Conservation (phyloP, 345 rosid genomes). For the Diplotaxis tenuifolia region DNA sequence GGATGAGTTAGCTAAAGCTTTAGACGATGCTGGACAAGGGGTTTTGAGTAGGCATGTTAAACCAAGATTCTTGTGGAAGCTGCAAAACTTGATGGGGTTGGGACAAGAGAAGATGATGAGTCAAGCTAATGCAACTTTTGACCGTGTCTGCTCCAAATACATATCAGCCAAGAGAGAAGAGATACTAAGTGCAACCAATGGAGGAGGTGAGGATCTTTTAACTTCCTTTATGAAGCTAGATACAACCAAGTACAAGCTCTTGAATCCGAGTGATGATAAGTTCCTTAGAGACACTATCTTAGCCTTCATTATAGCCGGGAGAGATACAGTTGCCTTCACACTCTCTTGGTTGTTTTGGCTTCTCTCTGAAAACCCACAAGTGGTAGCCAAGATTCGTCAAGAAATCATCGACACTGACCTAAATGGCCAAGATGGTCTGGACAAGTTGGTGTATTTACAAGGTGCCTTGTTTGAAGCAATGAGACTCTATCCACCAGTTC, state of each 20-base stretch:
- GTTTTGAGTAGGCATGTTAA: neutral
- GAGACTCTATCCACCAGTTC: neutral
- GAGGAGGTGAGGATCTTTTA: neutral
- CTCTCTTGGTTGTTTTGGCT: neutral
- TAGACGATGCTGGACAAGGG: neutral
- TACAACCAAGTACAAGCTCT: neutral
- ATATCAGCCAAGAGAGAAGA: conserved; percentile 7
- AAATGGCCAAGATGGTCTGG: neutral
- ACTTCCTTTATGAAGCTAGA: neutral
- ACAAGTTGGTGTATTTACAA: neutral
- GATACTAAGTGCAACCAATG: conserved; percentile 8
- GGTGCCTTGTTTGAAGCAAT: neutral
- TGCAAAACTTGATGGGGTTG: neutral
- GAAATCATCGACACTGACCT: neutral
- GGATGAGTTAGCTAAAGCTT: neutral
- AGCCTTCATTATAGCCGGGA: neutral
- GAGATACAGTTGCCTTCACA: neutral
- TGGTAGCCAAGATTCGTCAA: neutral
- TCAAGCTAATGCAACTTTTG: conserved; percentile 26
- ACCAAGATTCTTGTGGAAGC: too few relatives aligned
- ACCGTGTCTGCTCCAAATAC: neutral
- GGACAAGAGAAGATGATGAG: conserved; percentile 42
- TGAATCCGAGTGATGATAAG: neutral
- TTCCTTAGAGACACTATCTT: neutral
- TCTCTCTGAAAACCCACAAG: neutral